These are phyloP conservation scores for Colletotrichum graminicola DNA, from an alignment of 2,329 filamentous ascomycete genomes.

Conservation along the genomic window DNA sequence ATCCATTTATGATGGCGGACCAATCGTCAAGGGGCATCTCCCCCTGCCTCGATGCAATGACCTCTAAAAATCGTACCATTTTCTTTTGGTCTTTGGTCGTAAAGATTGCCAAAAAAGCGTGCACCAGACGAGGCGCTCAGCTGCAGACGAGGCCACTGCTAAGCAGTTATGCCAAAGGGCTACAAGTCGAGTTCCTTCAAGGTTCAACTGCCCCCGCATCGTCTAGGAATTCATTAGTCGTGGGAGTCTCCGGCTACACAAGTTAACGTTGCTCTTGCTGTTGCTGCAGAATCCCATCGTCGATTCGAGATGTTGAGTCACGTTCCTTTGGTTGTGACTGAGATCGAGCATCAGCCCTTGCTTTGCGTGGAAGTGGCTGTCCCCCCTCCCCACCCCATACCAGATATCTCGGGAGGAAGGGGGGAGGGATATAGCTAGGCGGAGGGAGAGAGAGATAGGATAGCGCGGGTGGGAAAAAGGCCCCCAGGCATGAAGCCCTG, in stretches of 20 bases:
- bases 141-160: conserved; percentile 34
- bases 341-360: neutral
- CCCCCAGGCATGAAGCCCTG: conserved; percentile 14
- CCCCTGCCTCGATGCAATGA: conserved; percentile 40
- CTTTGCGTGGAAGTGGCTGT: neutral
- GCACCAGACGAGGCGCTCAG: conserved; percentile 24
- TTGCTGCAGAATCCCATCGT: neutral
- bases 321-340: neutral
- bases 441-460: neutral
- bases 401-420: neutral
- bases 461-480: neutral
- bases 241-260: neutral
- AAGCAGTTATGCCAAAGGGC: neutral
- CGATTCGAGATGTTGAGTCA: conserved; percentile 4
- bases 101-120: conserved; percentile 39
- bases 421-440: neutral
- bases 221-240: neutral
- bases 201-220: neutral
- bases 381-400: conserved; percentile 13
- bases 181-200: neutral
- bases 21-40: conserved; percentile 42
- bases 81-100: conserved; percentile 36
- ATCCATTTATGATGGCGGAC: conserved; percentile 43
- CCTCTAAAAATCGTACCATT: conserved; percentile 45
- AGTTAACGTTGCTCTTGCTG: neutral